Percentiles rank a stretch among this genome's conserved stretches.
Evolutionary conservation across 2,329 filamentous ascomycete species (phyloP).

Genomic region (Emericellopsis cladophorae): DNA sequence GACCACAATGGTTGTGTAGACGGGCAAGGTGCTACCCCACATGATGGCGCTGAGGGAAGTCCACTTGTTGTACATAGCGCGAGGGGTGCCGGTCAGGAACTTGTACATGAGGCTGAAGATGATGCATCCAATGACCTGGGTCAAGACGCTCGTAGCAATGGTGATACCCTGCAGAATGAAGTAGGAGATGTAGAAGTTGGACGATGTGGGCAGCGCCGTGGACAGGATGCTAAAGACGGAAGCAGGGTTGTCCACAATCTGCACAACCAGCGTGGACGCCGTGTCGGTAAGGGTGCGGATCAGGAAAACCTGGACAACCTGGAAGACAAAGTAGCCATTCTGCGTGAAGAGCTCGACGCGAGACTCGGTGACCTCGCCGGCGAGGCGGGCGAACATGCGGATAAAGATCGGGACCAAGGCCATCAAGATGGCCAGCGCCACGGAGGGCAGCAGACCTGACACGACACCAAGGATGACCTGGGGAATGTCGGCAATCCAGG

Average conservation of each 20-base stretch:
- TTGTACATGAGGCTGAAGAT: conserved; percentile 57
- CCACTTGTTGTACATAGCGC: conserved; percentile 68
- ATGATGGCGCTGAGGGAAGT: conserved; percentile 53
- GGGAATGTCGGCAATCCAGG: conserved; percentile 64
- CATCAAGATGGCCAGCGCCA: conserved; percentile 73
- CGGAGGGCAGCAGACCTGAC: conserved; percentile 68
- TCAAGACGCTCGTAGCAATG: conserved; percentile 58
- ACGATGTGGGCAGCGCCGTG: conserved; percentile 62
- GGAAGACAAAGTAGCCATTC: conserved; percentile 84
- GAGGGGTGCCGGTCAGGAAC: conserved; percentile 62
- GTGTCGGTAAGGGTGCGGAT: conserved; percentile 73
- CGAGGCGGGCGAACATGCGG: conserved; percentile 59
- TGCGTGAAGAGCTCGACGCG: conserved; percentile 81
- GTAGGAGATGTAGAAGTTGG: conserved; percentile 90
- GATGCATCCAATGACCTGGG: conserved; percentile 55
- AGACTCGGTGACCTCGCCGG: conserved; percentile 68
- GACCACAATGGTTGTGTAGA: conserved; percentile 62
- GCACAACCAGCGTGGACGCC: conserved; percentile 53
- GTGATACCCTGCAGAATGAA: conserved; percentile 77
- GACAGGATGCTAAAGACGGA: conserved; percentile 54
- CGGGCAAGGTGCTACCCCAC: conserved; percentile 67
- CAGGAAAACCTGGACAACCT: conserved; percentile 88
- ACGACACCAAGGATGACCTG: conserved; percentile 59
- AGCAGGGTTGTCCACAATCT: conserved; percentile 51
- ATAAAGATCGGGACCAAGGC: conserved; percentile 58